phyloP scores from a whole-genome alignment of 164 flowering plant species.

The Litsea cubeba region DNA sequence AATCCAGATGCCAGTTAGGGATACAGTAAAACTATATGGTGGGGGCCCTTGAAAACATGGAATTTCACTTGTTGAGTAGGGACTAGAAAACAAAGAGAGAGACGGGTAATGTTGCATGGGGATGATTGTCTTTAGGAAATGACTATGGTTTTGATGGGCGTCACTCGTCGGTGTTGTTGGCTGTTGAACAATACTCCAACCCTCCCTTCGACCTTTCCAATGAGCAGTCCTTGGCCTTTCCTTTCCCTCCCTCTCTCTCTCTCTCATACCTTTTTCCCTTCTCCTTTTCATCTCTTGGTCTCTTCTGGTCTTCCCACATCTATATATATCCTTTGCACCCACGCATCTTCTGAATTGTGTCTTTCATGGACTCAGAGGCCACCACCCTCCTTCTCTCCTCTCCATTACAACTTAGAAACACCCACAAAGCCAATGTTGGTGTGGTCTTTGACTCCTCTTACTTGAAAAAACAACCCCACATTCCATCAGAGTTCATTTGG shows the following conservation, averaged over 20 bases:
- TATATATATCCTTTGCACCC: constrained; percentile 1
- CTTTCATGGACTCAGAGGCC: constrained; percentile 10
- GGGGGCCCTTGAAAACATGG: too few species aligned
- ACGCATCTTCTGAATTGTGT: background rate
- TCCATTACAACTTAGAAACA: constrained; percentile 7
- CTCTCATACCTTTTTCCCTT: background rate
- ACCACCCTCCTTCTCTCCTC: constrained; percentile 11
- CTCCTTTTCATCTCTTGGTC: background rate
- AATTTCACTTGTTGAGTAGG: too few species aligned
- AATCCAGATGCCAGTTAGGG: constrained; percentile 1
- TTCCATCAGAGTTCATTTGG: constrained; percentile 57
- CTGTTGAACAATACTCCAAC: constrained; percentile 5
- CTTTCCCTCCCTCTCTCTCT: background rate
- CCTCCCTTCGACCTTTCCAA: constrained; percentile 16
- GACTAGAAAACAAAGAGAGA: background rate
- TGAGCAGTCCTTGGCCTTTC: constrained; percentile 21
- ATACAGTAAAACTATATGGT: too few species aligned
- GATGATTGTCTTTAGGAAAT: background rate
- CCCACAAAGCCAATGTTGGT: background rate
- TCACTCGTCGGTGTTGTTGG: constrained; percentile 14
- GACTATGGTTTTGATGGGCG: constrained; percentile 5
- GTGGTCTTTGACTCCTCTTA: constrained; percentile 6
- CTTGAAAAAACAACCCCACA: constrained; percentile 11
- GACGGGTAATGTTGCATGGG: background rate
- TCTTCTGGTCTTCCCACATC: background rate